phyloP scores from a whole-genome alignment of 2,329 filamentous ascomycete species.

The Penicillium sp. region DNA sequence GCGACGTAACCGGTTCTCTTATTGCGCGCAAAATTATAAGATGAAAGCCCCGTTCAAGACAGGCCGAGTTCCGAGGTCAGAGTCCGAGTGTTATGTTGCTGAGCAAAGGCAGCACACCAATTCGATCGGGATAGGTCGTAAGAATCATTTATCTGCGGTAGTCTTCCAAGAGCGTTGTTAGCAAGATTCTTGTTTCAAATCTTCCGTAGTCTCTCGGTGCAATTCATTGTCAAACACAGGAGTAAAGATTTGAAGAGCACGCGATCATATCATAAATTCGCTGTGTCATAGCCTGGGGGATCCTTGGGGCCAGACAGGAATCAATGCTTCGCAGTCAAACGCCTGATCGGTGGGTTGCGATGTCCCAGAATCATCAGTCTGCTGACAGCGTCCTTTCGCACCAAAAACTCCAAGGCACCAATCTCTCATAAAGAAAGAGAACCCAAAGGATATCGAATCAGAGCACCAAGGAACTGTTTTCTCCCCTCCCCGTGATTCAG shows the following conservation, averaged over 20 bases:
- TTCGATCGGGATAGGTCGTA: conserved; percentile 22
- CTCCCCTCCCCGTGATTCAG: not conserved
- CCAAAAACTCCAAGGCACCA: not conserved
- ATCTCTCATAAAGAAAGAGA: not conserved
- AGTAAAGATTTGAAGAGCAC: not conserved
- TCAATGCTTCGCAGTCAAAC: not conserved
- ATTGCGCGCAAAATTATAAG: not conserved
- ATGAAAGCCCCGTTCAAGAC: conserved; percentile 2
- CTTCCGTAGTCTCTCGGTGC: not conserved
- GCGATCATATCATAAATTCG: not conserved
- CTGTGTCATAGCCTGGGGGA: not conserved
- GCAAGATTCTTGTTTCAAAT: not conserved
- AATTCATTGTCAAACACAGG: not conserved
- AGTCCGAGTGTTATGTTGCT: conserved; percentile 25
- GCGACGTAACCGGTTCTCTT: conserved; percentile 1
- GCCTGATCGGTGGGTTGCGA: not conserved
- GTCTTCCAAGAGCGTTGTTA: conserved; percentile 12
- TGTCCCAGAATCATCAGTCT: conserved; percentile 1
- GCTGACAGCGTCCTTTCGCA: not conserved
- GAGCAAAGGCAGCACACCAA: conserved; percentile 28
- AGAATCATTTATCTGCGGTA: conserved; percentile 32
- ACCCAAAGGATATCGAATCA: too few species aligned
- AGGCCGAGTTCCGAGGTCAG: conserved; percentile 25
- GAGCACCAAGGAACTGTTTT: not conserved
- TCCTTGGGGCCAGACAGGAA: not conserved